These are phyloP conservation scores for Barbatosphaeria neglecta DNA, from an alignment of 495 filamentous ascomycete genomes.

Conservation along the genomic window DNA sequence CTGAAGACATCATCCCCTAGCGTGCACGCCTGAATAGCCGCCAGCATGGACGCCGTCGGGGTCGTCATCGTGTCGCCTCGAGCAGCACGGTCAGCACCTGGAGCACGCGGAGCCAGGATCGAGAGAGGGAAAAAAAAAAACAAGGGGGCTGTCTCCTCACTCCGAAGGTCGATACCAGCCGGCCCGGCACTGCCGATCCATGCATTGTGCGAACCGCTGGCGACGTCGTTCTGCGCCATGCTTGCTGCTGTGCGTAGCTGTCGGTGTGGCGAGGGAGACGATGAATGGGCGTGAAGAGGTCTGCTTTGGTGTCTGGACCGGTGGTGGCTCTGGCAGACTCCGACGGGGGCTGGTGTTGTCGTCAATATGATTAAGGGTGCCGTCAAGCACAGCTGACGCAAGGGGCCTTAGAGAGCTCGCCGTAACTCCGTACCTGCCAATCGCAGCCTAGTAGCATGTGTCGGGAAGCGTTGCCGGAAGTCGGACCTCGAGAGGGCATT, in stretches of 20 bases:
- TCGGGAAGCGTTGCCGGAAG: too few species aligned
- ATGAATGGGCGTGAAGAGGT: not conserved
- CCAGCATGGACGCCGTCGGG: slow-evolving; percentile 71
- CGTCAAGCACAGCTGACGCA: too few species aligned
- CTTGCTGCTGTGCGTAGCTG: not conserved
- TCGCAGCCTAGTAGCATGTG: too few species aligned
- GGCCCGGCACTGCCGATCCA: slow-evolving; percentile 32
- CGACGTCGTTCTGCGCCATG: not conserved
- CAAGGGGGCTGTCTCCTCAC: slow-evolving; percentile 20
- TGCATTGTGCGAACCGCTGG: slow-evolving; percentile 4
- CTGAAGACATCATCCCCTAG: slow-evolving; percentile 75
- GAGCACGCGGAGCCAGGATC: not conserved
- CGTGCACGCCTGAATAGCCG: slow-evolving; percentile 44
- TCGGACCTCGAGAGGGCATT: too few species aligned
- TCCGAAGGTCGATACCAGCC: slow-evolving; percentile 30
- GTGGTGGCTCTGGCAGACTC: too few species aligned
- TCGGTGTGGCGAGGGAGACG: not conserved
- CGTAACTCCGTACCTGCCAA: too few species aligned
- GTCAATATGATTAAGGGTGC: too few species aligned
- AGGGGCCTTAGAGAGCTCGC: too few species aligned
- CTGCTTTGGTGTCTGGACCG: too few species aligned
- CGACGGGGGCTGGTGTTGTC: too few species aligned
- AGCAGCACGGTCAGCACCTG: not conserved
- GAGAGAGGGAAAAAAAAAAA: too few species aligned
- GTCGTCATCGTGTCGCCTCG: slow-evolving; percentile 79